Evolutionary conservation across 352 stramenopile genomes (phyloP), one percentile per base, ranked within the genome.

Genomic region (Phytophthora capsici): DNA sequence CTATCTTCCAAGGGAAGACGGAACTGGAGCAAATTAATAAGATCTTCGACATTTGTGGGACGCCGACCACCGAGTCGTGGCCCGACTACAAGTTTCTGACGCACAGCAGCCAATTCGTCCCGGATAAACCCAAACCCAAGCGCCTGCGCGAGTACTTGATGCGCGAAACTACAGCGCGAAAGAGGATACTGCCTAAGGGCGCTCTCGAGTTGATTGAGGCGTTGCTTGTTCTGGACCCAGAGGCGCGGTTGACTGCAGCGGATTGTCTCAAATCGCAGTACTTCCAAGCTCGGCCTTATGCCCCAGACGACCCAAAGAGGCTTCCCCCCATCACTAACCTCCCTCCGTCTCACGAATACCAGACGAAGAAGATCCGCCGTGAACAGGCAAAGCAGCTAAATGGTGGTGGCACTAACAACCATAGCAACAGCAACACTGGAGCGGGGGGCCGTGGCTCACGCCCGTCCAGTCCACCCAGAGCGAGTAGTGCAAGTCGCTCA

Each of bases 181-280:
- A 94, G 57, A 78, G 82, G n/a, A 93, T 94, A 45, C 60, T 93
- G 14, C 87, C 88, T 0, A 91, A 93, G 50, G 87, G 87, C 25
- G 84, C 88, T 19, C 70, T 98, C 13, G 95, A 99, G 56, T 74
- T 99, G 45, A 90, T 99, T 32, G 85, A 93, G 48, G 88, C 93
- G 55, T 88, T 99, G 71, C 80, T 99, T 7, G 90, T 96, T 45
- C 95, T 99, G 60, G 96, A 99, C 74, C 97, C 97, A 3, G 88
- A 97, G 36, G 84, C 96, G 59, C 82, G 97, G 4, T 82, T 99
- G 47, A 98, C 95, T 0, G 95, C 96, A 0, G 76, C 93, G 1
- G 88, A 97, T 43, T 97, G 95, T 19, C 69, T 99, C 34, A 89
- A 96, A 47, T 91, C 98, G 71, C 69, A 82, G 3, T 99, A 98